phyloP scores from a whole-genome alignment of 345 rosid species.

The Theobroma cacao region DNA sequence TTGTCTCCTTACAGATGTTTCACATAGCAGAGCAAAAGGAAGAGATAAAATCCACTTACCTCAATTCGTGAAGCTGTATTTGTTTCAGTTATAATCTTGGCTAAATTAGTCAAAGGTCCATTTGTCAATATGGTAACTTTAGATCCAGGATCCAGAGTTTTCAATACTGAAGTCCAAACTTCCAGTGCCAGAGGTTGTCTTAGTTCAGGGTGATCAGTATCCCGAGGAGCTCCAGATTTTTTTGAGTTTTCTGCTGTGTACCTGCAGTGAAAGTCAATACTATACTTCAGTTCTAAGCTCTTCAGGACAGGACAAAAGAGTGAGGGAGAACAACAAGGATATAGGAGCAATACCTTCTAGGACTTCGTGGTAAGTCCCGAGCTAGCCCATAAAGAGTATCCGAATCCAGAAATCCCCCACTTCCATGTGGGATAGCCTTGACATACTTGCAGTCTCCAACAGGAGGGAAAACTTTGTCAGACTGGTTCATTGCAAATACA shows the following conservation, averaged over 20 bases:
- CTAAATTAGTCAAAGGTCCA: slow-evolving; percentile 84
- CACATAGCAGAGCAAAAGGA: background rate
- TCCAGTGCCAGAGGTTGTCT: slow-evolving; percentile 73
- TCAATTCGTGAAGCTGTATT: slow-evolving; percentile 43
- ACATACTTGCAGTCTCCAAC: slow-evolving; percentile 83
- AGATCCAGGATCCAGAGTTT: slow-evolving; percentile 39
- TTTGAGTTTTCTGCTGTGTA: slow-evolving; percentile 75
- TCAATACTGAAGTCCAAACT: slow-evolving; percentile 54
- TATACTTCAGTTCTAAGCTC: slow-evolving; percentile 5
- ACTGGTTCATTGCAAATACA: slow-evolving; percentile 64
- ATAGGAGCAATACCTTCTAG: slow-evolving; percentile 55
- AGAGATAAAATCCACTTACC: slow-evolving; percentile 35
- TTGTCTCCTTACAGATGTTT: background rate
- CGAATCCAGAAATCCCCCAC: slow-evolving; percentile 85
- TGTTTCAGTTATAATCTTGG: slow-evolving; percentile 50
- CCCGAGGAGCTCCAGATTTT: slow-evolving; percentile 61
- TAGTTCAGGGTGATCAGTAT: slow-evolving; percentile 68
- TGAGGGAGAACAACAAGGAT: background rate
- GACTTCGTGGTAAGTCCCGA: slow-evolving; percentile 75
- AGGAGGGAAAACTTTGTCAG: slow-evolving; percentile 38
- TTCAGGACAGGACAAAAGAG: background rate
- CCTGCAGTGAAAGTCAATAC: slow-evolving; percentile 32
- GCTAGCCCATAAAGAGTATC: slow-evolving; percentile 91
- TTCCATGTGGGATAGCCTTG: slow-evolving; percentile 72
- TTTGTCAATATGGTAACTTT: slow-evolving; percentile 69